Percentiles rank a stretch among this genome's conserved stretches.
Evolutionary conservation across 1,284 basidiomycete genomes (phyloP).

Genomic region (Ceratobasidium sp.): DNA sequence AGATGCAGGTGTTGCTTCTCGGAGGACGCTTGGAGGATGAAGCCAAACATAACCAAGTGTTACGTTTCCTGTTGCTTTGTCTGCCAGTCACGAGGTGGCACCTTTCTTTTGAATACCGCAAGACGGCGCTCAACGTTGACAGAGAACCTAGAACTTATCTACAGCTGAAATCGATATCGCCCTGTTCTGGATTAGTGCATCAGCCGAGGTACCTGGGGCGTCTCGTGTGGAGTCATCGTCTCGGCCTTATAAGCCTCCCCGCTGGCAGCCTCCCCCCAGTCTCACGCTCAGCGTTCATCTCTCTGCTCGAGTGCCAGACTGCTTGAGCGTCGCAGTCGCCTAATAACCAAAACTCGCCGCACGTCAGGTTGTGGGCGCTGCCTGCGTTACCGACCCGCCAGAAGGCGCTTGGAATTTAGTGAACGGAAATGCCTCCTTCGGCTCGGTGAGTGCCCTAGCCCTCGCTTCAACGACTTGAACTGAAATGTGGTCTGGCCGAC

Average conservation of each 20-base stretch:
- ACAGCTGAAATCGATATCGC: not conserved
- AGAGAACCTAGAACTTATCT: not conserved
- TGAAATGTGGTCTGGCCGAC: no score
- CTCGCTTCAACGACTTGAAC: no score
- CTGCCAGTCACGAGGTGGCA: not conserved
- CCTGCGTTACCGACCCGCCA: no score
- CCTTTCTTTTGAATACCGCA: not conserved
- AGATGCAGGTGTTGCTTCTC: not conserved
- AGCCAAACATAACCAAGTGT: not conserved
- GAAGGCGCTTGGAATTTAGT: no score
- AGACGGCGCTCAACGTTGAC: not conserved
- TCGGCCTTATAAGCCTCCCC: constrained; percentile 1
- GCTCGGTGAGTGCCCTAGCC: no score
- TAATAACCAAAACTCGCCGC: no score
- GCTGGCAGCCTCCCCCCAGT: not conserved
- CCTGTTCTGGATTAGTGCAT: not conserved
- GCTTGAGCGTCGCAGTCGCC: no score
- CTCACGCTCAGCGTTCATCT: not conserved
- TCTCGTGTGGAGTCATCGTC: not conserved
- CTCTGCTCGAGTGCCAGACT: no score
- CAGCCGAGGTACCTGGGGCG: not conserved
- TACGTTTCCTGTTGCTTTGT: not conserved
- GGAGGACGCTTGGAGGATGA: not conserved
- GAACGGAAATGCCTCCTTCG: no score
- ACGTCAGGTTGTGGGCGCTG: no score